phyloP scores from a whole-genome alignment of 1,139 yeast genomes.

The Torulaspora globosa region DNA sequence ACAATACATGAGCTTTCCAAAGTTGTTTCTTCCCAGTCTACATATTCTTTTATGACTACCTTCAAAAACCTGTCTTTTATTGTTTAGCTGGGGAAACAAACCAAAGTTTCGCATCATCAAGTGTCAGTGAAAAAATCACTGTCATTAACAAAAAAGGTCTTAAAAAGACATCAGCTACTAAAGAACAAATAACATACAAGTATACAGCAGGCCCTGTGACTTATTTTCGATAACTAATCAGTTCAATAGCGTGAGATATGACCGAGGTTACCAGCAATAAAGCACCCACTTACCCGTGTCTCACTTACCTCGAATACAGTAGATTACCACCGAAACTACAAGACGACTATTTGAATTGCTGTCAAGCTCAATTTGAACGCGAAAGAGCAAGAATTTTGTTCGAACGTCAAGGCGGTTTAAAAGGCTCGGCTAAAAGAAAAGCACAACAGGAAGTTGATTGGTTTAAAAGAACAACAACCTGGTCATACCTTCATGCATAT shows the following conservation, averaged over 20 bases:
- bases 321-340: slow-evolving; percentile 8
- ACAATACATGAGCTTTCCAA: neutral
- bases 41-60: neutral
- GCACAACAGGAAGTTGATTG: slow-evolving; percentile 16
- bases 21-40: neutral
- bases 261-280: neutral
- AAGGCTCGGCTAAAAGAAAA: slow-evolving; percentile 12
- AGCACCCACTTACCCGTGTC: slow-evolving; percentile 8
- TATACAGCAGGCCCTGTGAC: neutral
- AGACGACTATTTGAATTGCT: slow-evolving; percentile 17
- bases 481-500: slow-evolving; percentile 19
- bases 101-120: neutral
- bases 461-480: slow-evolving; percentile 16
- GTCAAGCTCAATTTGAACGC: slow-evolving; percentile 15
- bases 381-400: slow-evolving; percentile 14
- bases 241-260: neutral
- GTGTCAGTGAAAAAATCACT: neutral
- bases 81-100: slow-evolving; percentile 4
- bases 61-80: neutral
- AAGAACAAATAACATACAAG: no score
- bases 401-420: slow-evolving; percentile 15
- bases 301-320: slow-evolving; percentile 14
- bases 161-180: neutral
- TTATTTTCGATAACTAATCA: neutral
- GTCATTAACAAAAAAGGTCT: slow-evolving; percentile 1